Conservation (phyloP, 371 early-diverging fungal species). For the Apophysomyces elegans region DNA sequence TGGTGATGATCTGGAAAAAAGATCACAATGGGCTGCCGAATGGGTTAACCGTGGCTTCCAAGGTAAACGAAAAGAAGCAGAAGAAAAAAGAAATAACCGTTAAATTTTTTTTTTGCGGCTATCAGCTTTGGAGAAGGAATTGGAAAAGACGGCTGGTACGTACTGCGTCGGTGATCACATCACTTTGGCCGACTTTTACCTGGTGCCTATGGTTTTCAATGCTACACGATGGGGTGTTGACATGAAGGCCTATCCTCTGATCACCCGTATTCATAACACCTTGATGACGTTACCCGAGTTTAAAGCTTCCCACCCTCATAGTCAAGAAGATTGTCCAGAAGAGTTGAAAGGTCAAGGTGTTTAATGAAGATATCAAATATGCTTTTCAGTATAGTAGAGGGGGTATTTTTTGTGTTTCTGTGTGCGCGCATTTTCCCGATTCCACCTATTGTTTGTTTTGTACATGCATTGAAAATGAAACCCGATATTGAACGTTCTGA, state of each 20-base stretch:
- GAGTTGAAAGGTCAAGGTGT: constrained; percentile 39
- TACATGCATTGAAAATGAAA: too few species aligned
- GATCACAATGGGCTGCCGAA: constrained; percentile 65
- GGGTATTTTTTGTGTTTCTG: too few species aligned
- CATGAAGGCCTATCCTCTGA: constrained; percentile 70
- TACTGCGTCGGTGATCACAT: constrained; percentile 85
- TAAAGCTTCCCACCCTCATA: constrained; percentile 66
- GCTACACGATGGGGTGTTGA: constrained; percentile 78
- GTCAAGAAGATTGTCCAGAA: constrained; percentile 77
- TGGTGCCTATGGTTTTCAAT: constrained; percentile 85
- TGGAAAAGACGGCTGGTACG: constrained; percentile 64
- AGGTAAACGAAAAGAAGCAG: constrained; percentile 36
- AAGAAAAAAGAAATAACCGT: background rate
- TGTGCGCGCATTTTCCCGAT: too few species aligned
- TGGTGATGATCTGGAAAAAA: constrained; percentile 51
- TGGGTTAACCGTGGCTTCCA: constrained; percentile 70
- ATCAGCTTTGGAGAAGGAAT: constrained; percentile 67
- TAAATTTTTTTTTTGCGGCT: background rate
- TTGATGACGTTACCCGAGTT: constrained; percentile 70
- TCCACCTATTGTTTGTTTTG: too few species aligned
- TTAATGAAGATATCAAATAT: background rate
- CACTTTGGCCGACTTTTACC: constrained; percentile 84
- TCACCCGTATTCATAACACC: constrained; percentile 58
- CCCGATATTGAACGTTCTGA: too few species aligned
- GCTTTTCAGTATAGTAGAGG: too few species aligned